Percentiles rank a stretch among this genome's conserved stretches.
These are phyloP conservation scores for Geoglossum glabrum DNA, from an alignment of 495 filamentous ascomycete genomes.

Conservation along the genomic window DNA sequence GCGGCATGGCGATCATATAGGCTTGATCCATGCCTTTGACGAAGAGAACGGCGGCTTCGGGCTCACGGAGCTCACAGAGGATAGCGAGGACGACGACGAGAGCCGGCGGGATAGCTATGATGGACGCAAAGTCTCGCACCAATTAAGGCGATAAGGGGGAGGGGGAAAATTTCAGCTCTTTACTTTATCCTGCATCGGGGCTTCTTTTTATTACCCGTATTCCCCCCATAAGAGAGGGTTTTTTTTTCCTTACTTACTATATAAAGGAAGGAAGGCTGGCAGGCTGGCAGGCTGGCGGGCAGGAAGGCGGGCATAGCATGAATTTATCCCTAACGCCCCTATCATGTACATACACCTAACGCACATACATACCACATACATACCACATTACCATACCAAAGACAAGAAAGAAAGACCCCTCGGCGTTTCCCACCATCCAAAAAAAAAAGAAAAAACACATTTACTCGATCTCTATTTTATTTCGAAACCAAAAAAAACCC, in stretches of 20 bases:
- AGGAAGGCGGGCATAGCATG: too few species aligned
- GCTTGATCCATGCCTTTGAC: conserved; percentile 68
- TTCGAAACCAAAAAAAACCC: too few species aligned
- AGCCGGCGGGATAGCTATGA: background rate
- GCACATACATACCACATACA: too few species aligned
- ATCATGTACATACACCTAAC: too few species aligned
- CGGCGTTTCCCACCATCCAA: too few species aligned
- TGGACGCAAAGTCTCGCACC: background rate
- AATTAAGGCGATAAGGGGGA: background rate
- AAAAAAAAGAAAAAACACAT: too few species aligned
- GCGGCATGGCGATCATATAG: conserved; percentile 43
- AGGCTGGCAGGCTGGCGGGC: too few species aligned
- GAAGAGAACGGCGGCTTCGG: conserved; percentile 49
- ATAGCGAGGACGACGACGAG: conserved; percentile 35
- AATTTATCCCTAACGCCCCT: too few species aligned
- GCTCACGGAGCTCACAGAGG: conserved; percentile 47
- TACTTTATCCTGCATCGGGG: background rate
- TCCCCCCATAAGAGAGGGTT: background rate
- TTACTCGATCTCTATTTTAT: too few species aligned
- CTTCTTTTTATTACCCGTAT: background rate
- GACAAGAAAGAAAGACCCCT: too few species aligned
- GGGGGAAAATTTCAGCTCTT: background rate
- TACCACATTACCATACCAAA: too few species aligned
- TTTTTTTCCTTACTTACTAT: background rate
- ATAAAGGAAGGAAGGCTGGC: too few species aligned